phyloP scores from a whole-genome alignment of 164 flowering plant genomes.

The Stephania cephalantha region DNA sequence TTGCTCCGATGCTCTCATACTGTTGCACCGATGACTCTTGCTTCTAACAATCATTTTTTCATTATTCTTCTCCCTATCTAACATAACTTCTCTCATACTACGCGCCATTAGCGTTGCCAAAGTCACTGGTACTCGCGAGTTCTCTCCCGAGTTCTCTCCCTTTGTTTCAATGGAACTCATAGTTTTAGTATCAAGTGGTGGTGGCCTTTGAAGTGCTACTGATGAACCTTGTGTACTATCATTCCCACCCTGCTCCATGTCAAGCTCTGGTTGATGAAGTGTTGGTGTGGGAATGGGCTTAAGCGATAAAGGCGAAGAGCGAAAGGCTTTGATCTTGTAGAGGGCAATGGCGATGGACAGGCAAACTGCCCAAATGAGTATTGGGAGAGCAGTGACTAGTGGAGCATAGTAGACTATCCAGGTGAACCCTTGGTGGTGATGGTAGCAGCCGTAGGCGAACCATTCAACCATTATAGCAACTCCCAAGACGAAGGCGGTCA shows the following conservation, averaged over 20 bases:
- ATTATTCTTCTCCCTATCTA: background rate
- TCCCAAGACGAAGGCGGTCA: background rate
- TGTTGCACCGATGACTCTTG: background rate
- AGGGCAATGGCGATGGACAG: background rate
- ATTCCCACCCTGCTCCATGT: background rate
- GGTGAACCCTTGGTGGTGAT: background rate
- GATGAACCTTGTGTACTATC: background rate
- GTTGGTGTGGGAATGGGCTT: background rate
- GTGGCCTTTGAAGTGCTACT: background rate
- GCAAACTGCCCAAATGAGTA: background rate
- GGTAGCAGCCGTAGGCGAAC: background rate
- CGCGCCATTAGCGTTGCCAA: background rate
- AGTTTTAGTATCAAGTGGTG: background rate
- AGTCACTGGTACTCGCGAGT: background rate
- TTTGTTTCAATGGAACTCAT: background rate
- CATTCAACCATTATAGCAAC: constrained; percentile 1
- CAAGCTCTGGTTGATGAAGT: background rate
- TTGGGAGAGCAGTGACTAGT: background rate
- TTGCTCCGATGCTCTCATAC: background rate
- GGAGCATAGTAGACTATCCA: background rate
- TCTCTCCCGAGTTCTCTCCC: background rate
- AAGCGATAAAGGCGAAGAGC: background rate
- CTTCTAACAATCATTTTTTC: background rate
- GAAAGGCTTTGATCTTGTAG: background rate
- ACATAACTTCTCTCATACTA: background rate